Evolutionary conservation across 106 monocot genomes (phyloP).

Genomic region (Acorus calamus): DNA sequence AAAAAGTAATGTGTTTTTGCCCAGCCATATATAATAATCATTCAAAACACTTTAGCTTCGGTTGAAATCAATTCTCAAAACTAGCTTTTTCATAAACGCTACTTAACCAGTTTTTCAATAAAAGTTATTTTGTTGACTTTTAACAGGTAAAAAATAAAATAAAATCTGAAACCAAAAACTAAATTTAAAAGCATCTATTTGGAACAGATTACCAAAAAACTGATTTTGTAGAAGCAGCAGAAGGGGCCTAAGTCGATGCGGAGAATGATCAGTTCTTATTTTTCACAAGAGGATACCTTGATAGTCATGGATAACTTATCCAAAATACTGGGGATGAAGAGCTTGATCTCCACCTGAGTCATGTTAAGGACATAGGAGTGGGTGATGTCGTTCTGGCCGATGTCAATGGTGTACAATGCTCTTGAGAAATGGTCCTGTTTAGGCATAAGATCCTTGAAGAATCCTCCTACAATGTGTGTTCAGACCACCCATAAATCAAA

Average conservation of each 20-base stretch:
- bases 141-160: too few relatives aligned
- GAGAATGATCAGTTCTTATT: neutral
- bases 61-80: too few relatives aligned
- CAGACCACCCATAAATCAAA: neutral
- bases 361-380: conserved; percentile 13
- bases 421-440: conserved; percentile 27
- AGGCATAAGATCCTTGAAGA: conserved; percentile 25
- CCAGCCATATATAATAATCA: too few relatives aligned
- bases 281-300: conserved; percentile 14
- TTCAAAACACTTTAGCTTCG: too few relatives aligned
- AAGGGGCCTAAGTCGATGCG: neutral
- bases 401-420: conserved; percentile 49
- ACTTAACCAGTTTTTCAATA: too few relatives aligned
- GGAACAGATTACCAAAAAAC: too few relatives aligned
- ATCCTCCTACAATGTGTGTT: conserved; percentile 11
- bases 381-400: conserved; percentile 59
- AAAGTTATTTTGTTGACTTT: too few relatives aligned
- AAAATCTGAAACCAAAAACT: too few relatives aligned
- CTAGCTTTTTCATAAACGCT: too few relatives aligned
- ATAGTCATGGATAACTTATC: conserved; percentile 12
- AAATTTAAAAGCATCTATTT: too few relatives aligned
- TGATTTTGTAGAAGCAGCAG: too few relatives aligned
- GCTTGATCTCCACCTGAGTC: conserved; percentile 2
- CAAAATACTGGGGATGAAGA: conserved; percentile 15
- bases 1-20: too few relatives aligned